These are phyloP conservation scores for Fusarium xyrophilum DNA, from an alignment of 2,329 filamentous ascomycete genomes.

Conservation along the genomic window DNA sequence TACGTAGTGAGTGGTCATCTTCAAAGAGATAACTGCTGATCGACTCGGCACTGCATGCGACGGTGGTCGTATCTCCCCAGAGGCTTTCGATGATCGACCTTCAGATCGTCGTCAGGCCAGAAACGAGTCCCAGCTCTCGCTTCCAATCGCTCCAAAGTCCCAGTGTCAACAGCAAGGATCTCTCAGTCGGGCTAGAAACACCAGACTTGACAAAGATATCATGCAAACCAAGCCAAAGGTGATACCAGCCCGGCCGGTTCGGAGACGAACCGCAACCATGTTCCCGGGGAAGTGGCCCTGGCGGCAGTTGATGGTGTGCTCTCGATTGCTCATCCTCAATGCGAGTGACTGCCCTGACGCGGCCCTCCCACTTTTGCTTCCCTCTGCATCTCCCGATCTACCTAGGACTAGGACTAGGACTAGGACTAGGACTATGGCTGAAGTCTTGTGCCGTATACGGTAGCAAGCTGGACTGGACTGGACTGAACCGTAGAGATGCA, in stretches of 20 bases:
- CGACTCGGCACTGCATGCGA: constrained; percentile 27
- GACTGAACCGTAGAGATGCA: constrained; percentile 24
- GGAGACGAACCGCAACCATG: constrained; percentile 29
- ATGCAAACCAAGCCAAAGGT: constrained; percentile 23
- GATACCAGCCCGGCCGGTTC: constrained; percentile 10
- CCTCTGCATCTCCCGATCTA: constrained; percentile 23
- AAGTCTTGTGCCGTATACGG: constrained; percentile 25
- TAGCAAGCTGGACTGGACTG: not conserved
- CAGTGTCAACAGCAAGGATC: constrained; percentile 27
- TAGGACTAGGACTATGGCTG: constrained; percentile 25
- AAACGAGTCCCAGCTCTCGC: constrained; percentile 31
- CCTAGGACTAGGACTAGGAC: constrained; percentile 17
- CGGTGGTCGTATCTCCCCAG: constrained; percentile 16
- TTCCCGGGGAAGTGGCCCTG: constrained; percentile 36
- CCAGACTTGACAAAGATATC: constrained; percentile 23
- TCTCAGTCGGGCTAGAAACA: constrained; percentile 33
- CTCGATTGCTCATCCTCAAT: not conserved
- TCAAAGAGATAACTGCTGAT: not conserved
- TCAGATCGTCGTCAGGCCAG: constrained; percentile 33
- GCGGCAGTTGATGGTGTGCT: constrained; percentile 36
- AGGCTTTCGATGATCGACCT: constrained; percentile 22
- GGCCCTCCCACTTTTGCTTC: not conserved
- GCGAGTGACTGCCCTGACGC: not conserved
- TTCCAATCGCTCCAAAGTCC: constrained; percentile 34
- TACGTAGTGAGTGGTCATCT: not conserved